A percentile compares a stretch with the other conserved stretches of the same genome.
Conservation (phyloP, 2,329 filamentous ascomycete species). For the Fusarium marasasianum region DNA sequence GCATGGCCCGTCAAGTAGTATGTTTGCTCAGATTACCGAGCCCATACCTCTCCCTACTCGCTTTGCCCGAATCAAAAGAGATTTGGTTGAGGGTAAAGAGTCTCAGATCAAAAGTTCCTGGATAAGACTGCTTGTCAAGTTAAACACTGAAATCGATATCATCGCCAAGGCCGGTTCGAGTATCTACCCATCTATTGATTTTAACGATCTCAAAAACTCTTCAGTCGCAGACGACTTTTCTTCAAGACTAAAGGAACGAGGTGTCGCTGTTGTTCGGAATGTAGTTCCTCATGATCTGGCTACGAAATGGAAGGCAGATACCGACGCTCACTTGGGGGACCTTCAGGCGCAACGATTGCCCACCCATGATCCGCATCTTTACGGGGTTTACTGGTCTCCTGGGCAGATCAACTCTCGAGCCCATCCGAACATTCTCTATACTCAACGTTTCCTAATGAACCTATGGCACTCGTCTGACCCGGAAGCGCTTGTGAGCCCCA, state of each 20-base stretch:
- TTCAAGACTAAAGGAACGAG: slow-evolving; percentile 42
- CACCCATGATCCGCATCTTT: slow-evolving; percentile 46
- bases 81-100: slow-evolving; percentile 52
- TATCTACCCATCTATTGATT: slow-evolving; percentile 56
- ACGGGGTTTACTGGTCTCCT: slow-evolving; percentile 53
- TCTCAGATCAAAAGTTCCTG: slow-evolving; percentile 50
- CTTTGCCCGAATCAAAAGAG: slow-evolving; percentile 53
- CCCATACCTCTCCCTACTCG: slow-evolving; percentile 51
- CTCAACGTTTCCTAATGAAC: slow-evolving; percentile 60
- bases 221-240: slow-evolving; percentile 41
- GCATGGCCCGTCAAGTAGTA: slow-evolving; percentile 40
- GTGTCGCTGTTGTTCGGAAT: slow-evolving; percentile 46
- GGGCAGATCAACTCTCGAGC: slow-evolving; percentile 52
- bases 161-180: slow-evolving; percentile 44
- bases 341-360: slow-evolving; percentile 47
- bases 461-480: slow-evolving; percentile 48
- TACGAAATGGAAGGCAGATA: slow-evolving; percentile 59
- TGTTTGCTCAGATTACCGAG: slow-evolving; percentile 41
- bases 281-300: slow-evolving; percentile 45
- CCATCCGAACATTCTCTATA: slow-evolving; percentile 51
- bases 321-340: slow-evolving; percentile 64
- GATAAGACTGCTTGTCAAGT: slow-evolving; percentile 50
- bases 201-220: slow-evolving; percentile 48
- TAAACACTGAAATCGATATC: slow-evolving; percentile 51
- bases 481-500: slow-evolving; percentile 53